Evolutionary conservation across 2,329 filamentous ascomycete genomes (phyloP).

Genomic region (Cordyceps militaris): DNA sequence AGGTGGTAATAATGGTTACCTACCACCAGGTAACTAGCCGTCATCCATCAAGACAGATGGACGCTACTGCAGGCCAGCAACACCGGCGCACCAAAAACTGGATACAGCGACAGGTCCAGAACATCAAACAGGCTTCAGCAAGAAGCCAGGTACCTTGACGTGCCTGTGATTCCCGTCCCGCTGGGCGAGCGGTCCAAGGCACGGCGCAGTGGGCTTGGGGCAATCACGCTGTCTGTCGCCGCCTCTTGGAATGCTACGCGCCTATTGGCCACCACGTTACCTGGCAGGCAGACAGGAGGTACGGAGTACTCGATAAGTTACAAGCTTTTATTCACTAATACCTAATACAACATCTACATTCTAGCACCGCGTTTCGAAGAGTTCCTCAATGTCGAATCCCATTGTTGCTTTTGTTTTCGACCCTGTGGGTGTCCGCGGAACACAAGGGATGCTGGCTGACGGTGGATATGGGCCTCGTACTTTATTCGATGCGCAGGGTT

Average conservation of each 20-base stretch:
- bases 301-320: too few species aligned
- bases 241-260: slow-evolving; percentile 22
- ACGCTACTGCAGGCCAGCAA: not conserved
- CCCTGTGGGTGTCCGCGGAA: too few species aligned
- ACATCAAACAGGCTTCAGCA: not conserved
- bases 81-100: not conserved
- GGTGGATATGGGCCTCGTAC: not conserved
- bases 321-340: too few species aligned
- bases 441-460: not conserved
- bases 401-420: not conserved
- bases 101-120: not conserved
- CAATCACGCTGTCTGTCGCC: slow-evolving; percentile 16
- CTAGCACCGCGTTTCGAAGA: too few species aligned
- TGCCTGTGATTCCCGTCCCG: too few species aligned
- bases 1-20: too few species aligned
- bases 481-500: not conserved
- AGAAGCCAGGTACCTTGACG: not conserved
- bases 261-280: slow-evolving; percentile 17
- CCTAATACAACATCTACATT: too few species aligned
- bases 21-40: too few species aligned
- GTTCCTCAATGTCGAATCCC: too few species aligned
- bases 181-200: too few species aligned
- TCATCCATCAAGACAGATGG: too few species aligned
- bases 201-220: too few species aligned
- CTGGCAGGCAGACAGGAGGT: not conserved